These are phyloP conservation scores for Ceratobasidium sp. DNA, from an alignment of 1,284 basidiomycete species.

Conservation along the genomic window DNA sequence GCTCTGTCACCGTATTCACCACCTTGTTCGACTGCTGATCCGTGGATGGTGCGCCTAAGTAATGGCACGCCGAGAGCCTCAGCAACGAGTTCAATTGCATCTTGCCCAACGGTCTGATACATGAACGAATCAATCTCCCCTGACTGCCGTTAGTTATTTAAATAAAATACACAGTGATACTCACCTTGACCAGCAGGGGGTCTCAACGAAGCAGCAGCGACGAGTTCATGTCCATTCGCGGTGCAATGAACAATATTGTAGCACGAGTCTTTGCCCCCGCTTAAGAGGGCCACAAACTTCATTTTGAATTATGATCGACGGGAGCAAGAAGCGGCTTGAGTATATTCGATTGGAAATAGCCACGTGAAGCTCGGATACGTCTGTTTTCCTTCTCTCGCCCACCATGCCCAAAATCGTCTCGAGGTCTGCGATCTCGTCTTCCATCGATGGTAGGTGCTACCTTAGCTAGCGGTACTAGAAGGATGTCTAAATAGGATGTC, in stretches of 20 bases:
- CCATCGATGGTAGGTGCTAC: slow-evolving; percentile 67
- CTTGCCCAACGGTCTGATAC: slow-evolving; percentile 98
- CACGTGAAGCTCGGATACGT: neutral
- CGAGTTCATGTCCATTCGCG: slow-evolving; percentile 83
- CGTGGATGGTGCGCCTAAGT: slow-evolving; percentile 79
- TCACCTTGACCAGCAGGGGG: slow-evolving; percentile 85
- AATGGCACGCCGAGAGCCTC: slow-evolving; percentile 85
- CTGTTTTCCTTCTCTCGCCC: neutral
- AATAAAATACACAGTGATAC: slow-evolving; percentile 24
- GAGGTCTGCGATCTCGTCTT: slow-evolving; percentile 77
- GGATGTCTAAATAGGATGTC: slow-evolving; percentile 17
- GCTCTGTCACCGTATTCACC: slow-evolving; percentile 80
- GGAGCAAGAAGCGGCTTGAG: neutral
- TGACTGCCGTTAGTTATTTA: slow-evolving; percentile 49
- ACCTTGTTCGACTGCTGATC: slow-evolving; percentile 79
- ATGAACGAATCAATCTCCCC: slow-evolving; percentile 99
- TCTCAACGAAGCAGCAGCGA: slow-evolving; percentile 87
- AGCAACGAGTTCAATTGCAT: slow-evolving; percentile 87
- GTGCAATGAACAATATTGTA: slow-evolving; percentile 92
- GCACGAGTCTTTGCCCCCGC: slow-evolving; percentile 97
- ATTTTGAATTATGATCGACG: slow-evolving; percentile 53
- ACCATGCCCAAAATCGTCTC: slow-evolving; percentile 65
- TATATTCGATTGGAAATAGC: slow-evolving; percentile 16
- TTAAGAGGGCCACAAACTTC: slow-evolving; percentile 95
- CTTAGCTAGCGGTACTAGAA: neutral